phyloP scores from a whole-genome alignment of 2,329 filamentous ascomycete genomes.

The Sporothrix protearum region DNA sequence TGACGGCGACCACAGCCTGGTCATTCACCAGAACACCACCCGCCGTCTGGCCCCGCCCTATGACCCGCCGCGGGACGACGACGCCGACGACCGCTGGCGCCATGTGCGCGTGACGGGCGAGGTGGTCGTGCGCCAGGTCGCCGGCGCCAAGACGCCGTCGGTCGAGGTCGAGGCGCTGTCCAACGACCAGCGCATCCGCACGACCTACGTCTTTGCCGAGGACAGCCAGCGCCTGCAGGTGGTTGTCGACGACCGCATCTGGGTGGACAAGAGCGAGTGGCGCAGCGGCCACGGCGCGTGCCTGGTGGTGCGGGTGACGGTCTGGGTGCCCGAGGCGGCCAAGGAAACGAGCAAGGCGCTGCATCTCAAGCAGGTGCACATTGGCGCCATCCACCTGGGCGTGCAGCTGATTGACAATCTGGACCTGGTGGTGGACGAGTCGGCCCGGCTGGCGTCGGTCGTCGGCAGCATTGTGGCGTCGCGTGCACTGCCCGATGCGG shows the following conservation, averaged over 20 bases:
- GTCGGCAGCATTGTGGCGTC: slow-evolving; percentile 41
- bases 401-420: slow-evolving; percentile 43
- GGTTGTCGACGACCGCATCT: slow-evolving; percentile 18
- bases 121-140: slow-evolving; percentile 42
- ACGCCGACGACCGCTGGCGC: slow-evolving; percentile 20
- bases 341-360: neutral
- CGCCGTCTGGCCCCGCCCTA: slow-evolving; percentile 22
- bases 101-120: slow-evolving; percentile 44
- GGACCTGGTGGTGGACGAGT: slow-evolving; percentile 35
- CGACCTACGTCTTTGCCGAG: slow-evolving; percentile 37
- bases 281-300: slow-evolving; percentile 39
- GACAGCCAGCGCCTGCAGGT: slow-evolving; percentile 41
- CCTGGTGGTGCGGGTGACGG: slow-evolving; percentile 46
- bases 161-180: slow-evolving; percentile 45
- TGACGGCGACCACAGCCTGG: slow-evolving; percentile 37
- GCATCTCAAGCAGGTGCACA: slow-evolving; percentile 38
- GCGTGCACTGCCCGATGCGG: slow-evolving; percentile 26
- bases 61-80: slow-evolving; percentile 16
- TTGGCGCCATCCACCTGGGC: slow-evolving; percentile 41
- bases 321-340: slow-evolving; percentile 44
- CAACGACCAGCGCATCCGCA: slow-evolving; percentile 43
- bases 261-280: slow-evolving; percentile 16
- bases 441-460: slow-evolving; percentile 37
- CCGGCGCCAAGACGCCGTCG: slow-evolving; percentile 30
- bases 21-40: slow-evolving; percentile 40